Conservation (phyloP, 2,329 filamentous ascomycete species). For the Erysiphe pulchra region DNA sequence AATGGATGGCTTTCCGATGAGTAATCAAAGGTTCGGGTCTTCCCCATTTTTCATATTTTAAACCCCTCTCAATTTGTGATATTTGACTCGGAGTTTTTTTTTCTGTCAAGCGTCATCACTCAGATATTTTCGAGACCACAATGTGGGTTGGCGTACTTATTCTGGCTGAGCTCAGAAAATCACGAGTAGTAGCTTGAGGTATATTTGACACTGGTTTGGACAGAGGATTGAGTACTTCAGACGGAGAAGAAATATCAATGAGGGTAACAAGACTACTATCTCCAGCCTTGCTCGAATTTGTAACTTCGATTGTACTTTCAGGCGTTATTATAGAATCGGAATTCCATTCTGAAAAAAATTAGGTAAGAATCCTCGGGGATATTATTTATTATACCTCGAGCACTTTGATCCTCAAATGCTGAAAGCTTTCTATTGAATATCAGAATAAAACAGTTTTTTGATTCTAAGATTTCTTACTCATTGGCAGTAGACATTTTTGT, state of each 20-base stretch:
- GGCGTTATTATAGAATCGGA: not conserved
- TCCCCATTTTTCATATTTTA: not conserved
- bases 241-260: not conserved
- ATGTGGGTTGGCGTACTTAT: too few relatives aligned
- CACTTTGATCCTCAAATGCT: not conserved
- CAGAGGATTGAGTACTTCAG: not conserved
- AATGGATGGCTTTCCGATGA: not conserved
- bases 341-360: not conserved
- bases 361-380: not conserved
- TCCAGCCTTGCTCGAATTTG: not conserved
- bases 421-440: not conserved
- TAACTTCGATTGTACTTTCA: not conserved
- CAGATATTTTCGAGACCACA: too few relatives aligned
- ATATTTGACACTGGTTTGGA: not conserved
- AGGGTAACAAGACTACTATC: not conserved
- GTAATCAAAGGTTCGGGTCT: not conserved
- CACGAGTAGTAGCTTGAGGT: not conserved
- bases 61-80: too few relatives aligned
- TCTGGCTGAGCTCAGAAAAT: not conserved
- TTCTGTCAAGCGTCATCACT: too few relatives aligned
- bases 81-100: too few relatives aligned
- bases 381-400: not conserved
- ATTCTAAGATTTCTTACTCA: not conserved
- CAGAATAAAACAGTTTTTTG: not conserved
- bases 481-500: not conserved